Conservation (phyloP, 2,329 filamentous ascomycete genomes). For the Ceratocystis diversiconidia region DNA sequence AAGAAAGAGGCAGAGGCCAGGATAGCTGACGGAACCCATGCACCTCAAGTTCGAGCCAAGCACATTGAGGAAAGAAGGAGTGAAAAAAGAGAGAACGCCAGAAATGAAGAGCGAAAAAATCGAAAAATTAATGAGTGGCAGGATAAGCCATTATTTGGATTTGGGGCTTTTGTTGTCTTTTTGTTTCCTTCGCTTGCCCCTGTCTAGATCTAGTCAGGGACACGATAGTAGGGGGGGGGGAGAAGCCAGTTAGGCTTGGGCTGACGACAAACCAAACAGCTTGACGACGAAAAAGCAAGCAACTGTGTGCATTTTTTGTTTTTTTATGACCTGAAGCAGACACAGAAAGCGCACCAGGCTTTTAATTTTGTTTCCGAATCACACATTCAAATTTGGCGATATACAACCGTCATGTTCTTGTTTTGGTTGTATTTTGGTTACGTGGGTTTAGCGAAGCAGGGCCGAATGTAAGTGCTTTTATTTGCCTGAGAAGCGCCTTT, state of each 20-base stretch:
- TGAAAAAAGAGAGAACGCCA: background rate
- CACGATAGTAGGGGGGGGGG: background rate
- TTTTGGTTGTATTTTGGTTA: background rate
- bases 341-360: background rate
- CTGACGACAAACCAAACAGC: background rate
- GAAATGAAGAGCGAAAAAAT: background rate
- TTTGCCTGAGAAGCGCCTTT: background rate
- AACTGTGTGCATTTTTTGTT: background rate
- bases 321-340: background rate
- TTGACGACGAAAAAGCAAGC: background rate
- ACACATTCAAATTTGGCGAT: background rate
- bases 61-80: background rate
- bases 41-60: background rate
- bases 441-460: background rate
- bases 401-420: background rate
- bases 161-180: background rate
- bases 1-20: constrained; percentile 1
- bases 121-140: background rate
- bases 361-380: background rate
- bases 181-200: background rate
- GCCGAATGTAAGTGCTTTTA: background rate
- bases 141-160: background rate
- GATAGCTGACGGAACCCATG: background rate
- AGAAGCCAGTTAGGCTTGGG: background rate
- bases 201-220: background rate